Conservation (phyloP, 768 basidiomycete genomes). For the Kwoniella botswanensis region DNA sequence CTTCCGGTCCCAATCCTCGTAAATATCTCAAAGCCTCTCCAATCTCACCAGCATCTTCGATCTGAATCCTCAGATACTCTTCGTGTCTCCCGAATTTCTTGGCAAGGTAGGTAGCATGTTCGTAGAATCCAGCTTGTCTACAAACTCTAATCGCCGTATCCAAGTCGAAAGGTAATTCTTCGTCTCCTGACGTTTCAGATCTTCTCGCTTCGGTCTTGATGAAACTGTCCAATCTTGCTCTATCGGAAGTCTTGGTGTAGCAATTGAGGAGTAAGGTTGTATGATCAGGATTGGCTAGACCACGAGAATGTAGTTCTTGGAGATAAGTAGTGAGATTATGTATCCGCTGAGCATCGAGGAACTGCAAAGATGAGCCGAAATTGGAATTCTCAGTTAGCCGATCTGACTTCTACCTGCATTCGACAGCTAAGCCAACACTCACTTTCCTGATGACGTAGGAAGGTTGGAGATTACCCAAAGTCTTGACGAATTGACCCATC, state of each 20-base stretch:
- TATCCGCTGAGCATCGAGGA: conserved; percentile 93
- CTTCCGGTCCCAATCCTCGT: conserved; percentile 74
- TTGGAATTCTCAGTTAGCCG: background rate
- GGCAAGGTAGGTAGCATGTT: conserved; percentile 91
- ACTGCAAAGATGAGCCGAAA: conserved; percentile 63
- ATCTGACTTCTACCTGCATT: background rate
- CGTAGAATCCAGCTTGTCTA: conserved; percentile 92
- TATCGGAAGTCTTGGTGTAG: conserved; percentile 95
- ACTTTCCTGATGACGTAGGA: conserved; percentile 98
- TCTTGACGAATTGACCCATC: conserved; percentile 89
- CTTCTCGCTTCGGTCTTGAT: conserved; percentile 79
- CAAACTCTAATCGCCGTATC: conserved; percentile 97
- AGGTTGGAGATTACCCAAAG: conserved; percentile 84
- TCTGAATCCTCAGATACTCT: conserved; percentile 89
- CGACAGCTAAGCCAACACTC: conserved; percentile 25
- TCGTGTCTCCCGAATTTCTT: conserved; percentile 88
- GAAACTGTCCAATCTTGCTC: conserved; percentile 83
- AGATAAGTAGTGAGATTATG: conserved; percentile 94
- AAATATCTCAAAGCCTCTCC: conserved; percentile 81
- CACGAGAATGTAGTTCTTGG: conserved; percentile 87
- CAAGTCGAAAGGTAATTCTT: conserved; percentile 93
- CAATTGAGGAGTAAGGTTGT: conserved; percentile 96
- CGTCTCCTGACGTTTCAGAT: conserved; percentile 59
- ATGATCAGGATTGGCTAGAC: conserved; percentile 92
- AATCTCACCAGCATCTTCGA: conserved; percentile 87